Evolutionary conservation across 1,284 basidiomycete genomes (phyloP).

Genomic region (Ustilago loliicola): DNA sequence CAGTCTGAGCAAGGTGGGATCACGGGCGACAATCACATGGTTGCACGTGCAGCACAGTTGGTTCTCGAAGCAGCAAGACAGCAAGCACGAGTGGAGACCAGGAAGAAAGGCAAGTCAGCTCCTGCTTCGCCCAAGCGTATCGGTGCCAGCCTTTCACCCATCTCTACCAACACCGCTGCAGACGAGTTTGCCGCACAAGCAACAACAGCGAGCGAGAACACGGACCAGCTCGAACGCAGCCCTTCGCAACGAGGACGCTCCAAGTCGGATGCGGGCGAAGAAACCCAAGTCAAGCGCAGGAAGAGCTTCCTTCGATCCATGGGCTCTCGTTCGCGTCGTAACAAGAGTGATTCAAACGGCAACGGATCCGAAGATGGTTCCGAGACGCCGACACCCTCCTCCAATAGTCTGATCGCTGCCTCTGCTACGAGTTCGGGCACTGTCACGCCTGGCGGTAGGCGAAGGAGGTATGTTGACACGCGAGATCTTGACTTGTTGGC

Average conservation of each 20-base stretch:
- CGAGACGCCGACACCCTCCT: conserved; percentile 25
- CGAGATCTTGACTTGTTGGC: conserved; percentile 60
- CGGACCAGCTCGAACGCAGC: conserved; percentile 14
- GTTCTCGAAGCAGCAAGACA: conserved; percentile 56
- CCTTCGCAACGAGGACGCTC: conserved; percentile 42
- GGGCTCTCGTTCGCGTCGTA: conserved; percentile 29
- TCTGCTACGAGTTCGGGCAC: conserved; percentile 28
- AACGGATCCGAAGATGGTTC: conserved; percentile 8
- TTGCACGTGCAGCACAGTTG: conserved; percentile 51
- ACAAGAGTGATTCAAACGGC: conserved; percentile 8
- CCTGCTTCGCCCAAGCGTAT: conserved; percentile 48
- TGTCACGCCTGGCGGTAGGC: conserved; percentile 34
- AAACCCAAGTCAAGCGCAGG: conserved; percentile 31
- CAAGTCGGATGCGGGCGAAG: conserved; percentile 48
- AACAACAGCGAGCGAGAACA: not conserved
- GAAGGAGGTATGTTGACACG: conserved; percentile 56
- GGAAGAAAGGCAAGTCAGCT: conserved; percentile 45
- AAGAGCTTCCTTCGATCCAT: conserved; percentile 47
- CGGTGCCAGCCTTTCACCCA: conserved; percentile 28
- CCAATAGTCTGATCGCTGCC: conserved; percentile 19
- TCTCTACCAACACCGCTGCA: conserved; percentile 13
- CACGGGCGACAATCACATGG: conserved; percentile 41
- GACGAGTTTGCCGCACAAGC: not conserved
- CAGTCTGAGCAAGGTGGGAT: conserved; percentile 18
- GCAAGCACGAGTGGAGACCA: conserved; percentile 47